A percentile compares a stretch with the other conserved stretches of the same genome.
Conservation (phyloP, 2,329 filamentous ascomycete species). For the Niveomyces coronatus region DNA sequence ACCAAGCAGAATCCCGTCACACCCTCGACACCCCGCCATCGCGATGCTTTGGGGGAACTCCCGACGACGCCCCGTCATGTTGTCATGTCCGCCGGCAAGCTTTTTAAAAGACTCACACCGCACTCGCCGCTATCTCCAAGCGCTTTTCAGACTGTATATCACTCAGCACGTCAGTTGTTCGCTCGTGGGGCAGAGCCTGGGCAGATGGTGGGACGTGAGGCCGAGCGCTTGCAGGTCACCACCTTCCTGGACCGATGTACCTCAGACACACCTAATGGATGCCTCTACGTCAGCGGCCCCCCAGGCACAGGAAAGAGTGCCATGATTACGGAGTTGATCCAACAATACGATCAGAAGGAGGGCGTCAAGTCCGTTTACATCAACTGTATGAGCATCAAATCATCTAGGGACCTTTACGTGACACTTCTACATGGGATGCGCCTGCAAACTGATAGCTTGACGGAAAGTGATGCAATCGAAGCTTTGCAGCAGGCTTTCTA, state of each 20-base stretch:
- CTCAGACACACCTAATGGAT: slow-evolving; percentile 55
- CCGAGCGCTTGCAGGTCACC: slow-evolving; percentile 53
- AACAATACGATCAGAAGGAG: slow-evolving; percentile 41
- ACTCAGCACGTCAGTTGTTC: slow-evolving; percentile 78
- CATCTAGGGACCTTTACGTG: slow-evolving; percentile 72
- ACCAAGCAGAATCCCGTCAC: slow-evolving; percentile 45
- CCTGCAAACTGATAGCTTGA: slow-evolving; percentile 41
- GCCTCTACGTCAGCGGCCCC: slow-evolving; percentile 89
- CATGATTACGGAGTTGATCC: slow-evolving; percentile 71
- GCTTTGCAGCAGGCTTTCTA: slow-evolving; percentile 63
- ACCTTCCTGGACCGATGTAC: slow-evolving; percentile 58
- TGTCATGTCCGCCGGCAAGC: slow-evolving; percentile 64
- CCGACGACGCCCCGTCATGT: slow-evolving; percentile 76
- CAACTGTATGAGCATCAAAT: slow-evolving; percentile 97
- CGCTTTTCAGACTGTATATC: slow-evolving; percentile 67
- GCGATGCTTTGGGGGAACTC: slow-evolving; percentile 63
- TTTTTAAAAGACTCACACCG: slow-evolving; percentile 69
- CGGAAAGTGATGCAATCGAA: slow-evolving; percentile 57
- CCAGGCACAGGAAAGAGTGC: slow-evolving; percentile 96
- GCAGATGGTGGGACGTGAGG: slow-evolving; percentile 67
- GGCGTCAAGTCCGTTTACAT: slow-evolving; percentile 64
- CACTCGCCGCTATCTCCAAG: slow-evolving; percentile 63
- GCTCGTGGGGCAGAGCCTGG: slow-evolving; percentile 66
- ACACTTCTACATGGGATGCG: slow-evolving; percentile 64
- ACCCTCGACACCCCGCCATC: slow-evolving; percentile 65